Base-by-base conservation (phyloP, 495 filamentous ascomycete species). In the Annulohypoxylon maeteangense region DNA sequence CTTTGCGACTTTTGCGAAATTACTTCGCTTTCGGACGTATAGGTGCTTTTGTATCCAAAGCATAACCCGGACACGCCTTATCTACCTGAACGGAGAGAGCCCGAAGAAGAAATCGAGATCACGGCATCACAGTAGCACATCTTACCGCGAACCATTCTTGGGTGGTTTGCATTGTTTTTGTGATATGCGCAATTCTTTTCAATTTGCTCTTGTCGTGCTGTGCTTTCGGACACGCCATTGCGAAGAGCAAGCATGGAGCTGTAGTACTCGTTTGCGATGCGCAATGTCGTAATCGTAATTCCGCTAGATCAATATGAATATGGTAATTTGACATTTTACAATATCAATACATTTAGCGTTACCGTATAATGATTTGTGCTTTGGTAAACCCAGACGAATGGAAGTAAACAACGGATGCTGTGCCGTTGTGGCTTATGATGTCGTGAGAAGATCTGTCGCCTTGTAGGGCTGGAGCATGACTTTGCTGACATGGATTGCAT, bases 1-100 rank as follows among this genome's bases (percentile, higher is more conserved):
- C 16, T 7, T 54, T 54, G 50, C 50, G 50, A 50, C 36, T 22
- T 27, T 51, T 51, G 65, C 61, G 57, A 77, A 53, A 50, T 31
- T 23, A 8, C 25, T 50, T 76, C 75, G 75, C 62, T 38, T 72
- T 72, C 74, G 65, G 75, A 72, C 75, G 75, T 78, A 78, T 78
- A 40, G 48, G 22, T 55, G 57, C 62, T 63, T 61, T 59, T 16
- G 58, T 32, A 64, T 47, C 12, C 36, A 4, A 14, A 40, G 11
- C 36, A 40, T 40, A 14, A 42, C 55, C 66, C 72, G 67, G 58
- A 22, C 36, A 20, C 23, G 36, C 71, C 71, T 53, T 67, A 55
- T 63, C 16, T 27, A 22, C 36, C 23, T n/a, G 32, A 40, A 66
- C 40, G 56, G 38, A 59, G 66, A 65, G 27, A 16, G 25, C 61